A percentile compares a stretch with the other conserved stretches of the same genome.
These are phyloP conservation scores for Petunia secreta DNA, from an alignment of 257 asterid species.

Conservation along the genomic window DNA sequence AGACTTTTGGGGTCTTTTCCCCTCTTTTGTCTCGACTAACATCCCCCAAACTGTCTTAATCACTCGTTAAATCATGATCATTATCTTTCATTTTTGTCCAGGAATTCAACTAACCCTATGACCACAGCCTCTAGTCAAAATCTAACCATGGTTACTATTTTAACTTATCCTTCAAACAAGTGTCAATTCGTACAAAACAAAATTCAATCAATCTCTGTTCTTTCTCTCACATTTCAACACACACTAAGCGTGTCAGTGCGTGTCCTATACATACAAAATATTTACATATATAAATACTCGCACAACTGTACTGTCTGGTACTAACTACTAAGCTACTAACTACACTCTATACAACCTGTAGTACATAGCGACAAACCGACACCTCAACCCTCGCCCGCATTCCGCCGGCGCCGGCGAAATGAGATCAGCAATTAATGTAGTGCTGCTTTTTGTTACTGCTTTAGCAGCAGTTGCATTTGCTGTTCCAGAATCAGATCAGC, in stretches of 20 bases:
- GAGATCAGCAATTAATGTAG: slow-evolving; percentile 20
- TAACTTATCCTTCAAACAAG: background rate
- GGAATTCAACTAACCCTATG: background rate
- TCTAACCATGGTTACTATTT: slow-evolving; percentile 20
- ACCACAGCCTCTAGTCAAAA: background rate
- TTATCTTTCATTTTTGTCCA: background rate
- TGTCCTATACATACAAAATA: background rate
- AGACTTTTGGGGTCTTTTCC: too few species aligned
- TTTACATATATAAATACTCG: background rate
- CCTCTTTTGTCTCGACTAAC: background rate
- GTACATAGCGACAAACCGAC: slow-evolving; percentile 40
- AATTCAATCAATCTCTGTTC: background rate
- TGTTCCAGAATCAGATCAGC: slow-evolving; percentile 44
- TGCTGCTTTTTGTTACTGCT: slow-evolving; percentile 36
- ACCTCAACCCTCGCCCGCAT: slow-evolving; percentile 27
- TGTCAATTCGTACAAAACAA: background rate
- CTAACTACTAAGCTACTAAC: background rate
- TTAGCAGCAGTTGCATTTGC: slow-evolving; percentile 34
- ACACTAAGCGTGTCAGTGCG: slow-evolving; percentile 1
- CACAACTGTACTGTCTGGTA: background rate
- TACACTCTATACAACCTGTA: slow-evolving; percentile 32
- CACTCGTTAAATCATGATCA: background rate
- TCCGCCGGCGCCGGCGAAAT: slow-evolving; percentile 49
- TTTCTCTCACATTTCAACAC: slow-evolving; percentile 7
- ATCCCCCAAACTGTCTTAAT: slow-evolving; percentile 12